These are phyloP conservation scores for Scheffersomyces quercinus DNA, from an alignment of 1,139 yeast species.

Conservation along the genomic window DNA sequence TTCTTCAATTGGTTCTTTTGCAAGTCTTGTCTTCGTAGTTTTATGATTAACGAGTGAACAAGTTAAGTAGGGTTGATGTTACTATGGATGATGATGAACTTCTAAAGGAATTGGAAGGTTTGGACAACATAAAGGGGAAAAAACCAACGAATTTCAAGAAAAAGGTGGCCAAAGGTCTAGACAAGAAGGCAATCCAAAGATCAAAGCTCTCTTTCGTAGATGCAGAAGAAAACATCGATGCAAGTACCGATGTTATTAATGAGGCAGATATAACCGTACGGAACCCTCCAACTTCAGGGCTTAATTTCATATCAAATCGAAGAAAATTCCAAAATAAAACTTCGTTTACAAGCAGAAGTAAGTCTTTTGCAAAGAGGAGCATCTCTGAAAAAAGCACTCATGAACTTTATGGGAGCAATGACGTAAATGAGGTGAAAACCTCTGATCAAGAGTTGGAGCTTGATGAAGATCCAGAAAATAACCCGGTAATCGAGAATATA, in stretches of 20 bases:
- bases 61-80: no score
- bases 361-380: no score
- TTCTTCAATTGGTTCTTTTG: no score
- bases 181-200: background rate
- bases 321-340: background rate
- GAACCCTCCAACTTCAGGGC: no score
- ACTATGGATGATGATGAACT: slow-evolving; percentile 4
- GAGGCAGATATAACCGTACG: no score
- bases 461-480: slow-evolving; percentile 20
- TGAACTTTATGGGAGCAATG: no score
- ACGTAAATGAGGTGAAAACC: no score
- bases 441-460: slow-evolving; percentile 4
- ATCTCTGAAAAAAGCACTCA: background rate
- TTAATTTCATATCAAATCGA: background rate
- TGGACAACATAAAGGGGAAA: background rate
- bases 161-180: background rate
- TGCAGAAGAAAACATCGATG: background rate
- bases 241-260: no score
- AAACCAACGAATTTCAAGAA: background rate
- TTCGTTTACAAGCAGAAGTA: background rate
- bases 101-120: background rate
- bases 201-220: background rate
- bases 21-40: no score
- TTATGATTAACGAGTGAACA: no score
- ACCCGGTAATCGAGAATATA: slow-evolving; percentile 21